Evolutionary conservation across 2,329 filamentous ascomycete species (phyloP), one percentile per base, ranked within the genome.

Genomic region (Conoideocrella luteorostrata): DNA sequence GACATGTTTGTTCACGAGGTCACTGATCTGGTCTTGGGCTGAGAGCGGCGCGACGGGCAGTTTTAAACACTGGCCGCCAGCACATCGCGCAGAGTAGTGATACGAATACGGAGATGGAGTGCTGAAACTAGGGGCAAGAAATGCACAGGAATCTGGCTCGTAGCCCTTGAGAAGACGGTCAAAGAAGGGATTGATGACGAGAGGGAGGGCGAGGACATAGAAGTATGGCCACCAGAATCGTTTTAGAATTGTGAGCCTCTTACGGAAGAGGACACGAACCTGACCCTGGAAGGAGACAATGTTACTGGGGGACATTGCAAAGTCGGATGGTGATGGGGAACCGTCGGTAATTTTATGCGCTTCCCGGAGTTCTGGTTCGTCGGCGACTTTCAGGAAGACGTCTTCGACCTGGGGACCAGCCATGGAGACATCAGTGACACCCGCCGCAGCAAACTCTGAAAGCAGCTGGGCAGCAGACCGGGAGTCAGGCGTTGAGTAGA

Each of bases 211-310:
- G n/a, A n/a, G n/a, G n/a, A n/a, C n/a, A n/a, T n/a, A n/a, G n/a
- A n/a, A n/a, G n/a, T 87, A 87, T 0, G 87, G 86, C 47, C 90
- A 72, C 62, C 80, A 86, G 57, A 90, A 91, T 24, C 81, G 74
- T 51, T 80, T 79, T 42, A 91, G 69, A 23, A 94, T 82, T 0
- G 78, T 86, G 46, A 77, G 69, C 32, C 88, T 74, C 62, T 95
- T 95, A 39, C 72, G 64, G 57, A 91, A 85, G 11, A 94, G 67
- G 1, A 90, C 80, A 57, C 74, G 69, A 1, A 78, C 77, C 66
- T 94, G 88, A 1, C 37, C 26, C 49, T 47, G 50, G 26, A 54
- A 54, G 1, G 50, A 46, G 5, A 45, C 47, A 4, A 44, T 43
- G 15, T 34, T 36, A 2, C 48, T 49, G 2, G 46, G 43, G 1